Evolutionary conservation across 805 yeast species (phyloP).

Genomic region (Metschnikowia peoriensis): DNA sequence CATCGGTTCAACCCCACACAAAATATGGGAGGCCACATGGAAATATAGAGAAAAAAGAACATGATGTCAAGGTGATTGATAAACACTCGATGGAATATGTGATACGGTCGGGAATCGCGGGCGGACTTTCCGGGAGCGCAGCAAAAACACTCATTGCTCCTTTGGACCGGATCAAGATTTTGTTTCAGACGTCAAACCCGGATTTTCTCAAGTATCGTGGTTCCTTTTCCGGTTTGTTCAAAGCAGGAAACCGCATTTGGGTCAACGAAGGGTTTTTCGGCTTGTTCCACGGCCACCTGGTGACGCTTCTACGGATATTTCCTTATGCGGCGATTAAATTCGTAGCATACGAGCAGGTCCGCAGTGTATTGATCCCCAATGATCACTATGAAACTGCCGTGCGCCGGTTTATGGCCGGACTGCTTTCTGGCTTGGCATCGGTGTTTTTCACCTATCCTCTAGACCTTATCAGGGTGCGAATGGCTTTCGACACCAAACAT

Average conservation of each 20-base stretch:
- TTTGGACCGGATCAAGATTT: constrained; percentile 87
- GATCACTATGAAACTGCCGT: constrained; percentile 73
- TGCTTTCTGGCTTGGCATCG: constrained; percentile 82
- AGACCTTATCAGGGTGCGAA: constrained; percentile 83
- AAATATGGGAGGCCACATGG: not conserved
- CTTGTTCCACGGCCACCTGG: constrained; percentile 93
- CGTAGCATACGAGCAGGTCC: constrained; percentile 91
- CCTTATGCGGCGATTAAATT: constrained; percentile 98
- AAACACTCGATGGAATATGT: constrained; percentile 78
- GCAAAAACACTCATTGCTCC: constrained; percentile 97
- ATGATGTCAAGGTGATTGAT: constrained; percentile 44
- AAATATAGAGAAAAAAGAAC: constrained; percentile 1
- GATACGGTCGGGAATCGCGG: constrained; percentile 82
- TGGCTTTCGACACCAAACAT: constrained; percentile 77
- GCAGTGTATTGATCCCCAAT: constrained; percentile 74
- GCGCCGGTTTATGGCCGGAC: constrained; percentile 83
- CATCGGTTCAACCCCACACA: constrained; percentile 1
- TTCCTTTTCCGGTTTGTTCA: constrained; percentile 68
- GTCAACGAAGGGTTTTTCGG: constrained; percentile 72
- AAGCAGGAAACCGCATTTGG: constrained; percentile 70
- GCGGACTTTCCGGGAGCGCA: constrained; percentile 94
- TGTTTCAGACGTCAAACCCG: constrained; percentile 94
- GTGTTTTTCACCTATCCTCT: constrained; percentile 91
- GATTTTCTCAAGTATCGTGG: constrained; percentile 80
- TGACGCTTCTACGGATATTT: constrained; percentile 84